Base-by-base conservation (phyloP, 768 basidiomycete genomes). In the Coprinellus micaceus region DNA sequence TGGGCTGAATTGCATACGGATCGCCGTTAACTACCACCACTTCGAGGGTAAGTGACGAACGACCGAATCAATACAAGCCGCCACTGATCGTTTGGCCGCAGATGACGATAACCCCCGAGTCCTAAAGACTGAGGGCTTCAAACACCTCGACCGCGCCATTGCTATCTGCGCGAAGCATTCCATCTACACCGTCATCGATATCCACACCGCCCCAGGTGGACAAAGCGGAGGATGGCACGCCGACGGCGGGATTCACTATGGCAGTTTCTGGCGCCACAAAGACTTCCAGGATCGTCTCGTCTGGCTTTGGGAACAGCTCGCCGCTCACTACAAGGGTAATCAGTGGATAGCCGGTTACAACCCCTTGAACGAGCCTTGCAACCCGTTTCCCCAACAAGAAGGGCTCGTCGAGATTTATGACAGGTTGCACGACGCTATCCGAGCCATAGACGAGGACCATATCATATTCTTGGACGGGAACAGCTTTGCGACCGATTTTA, bases 301-400 rank as follows among this genome's bases (percentile, higher is more conserved):
- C 45, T 85, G 85, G 83, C 80, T 93, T 26, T 92, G 91, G 91
- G 79, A 79, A 45, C 70, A 86, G 60, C 74, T 92, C 17, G 88
- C 92, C 0, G 73, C 72, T 59, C 86, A 86, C 63, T 92, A 92
- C 73, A 84, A 77, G 57, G 78, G 75, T 43, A 88, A 93, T 64
- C 73, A 79, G 54, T 91, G 90, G 91, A 81, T 93, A 52, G 90
- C 88, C 1, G 89, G 91, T 15, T 93, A 89, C 70, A 93, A 93
- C 69, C 84, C 84, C 9, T 75, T 94, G 47, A 94, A 93, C 74
- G 91, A 94, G 70, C 78, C 88, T 22, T 82, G 88, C 0, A 91
- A 92, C 64, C 77, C 84, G 7, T 67, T 69, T 45, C 66, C 63
- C 7, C 69, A 80, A 40, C 87, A 89, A 63, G 74, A 72, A 2